These are phyloP conservation scores for Pseudogymnoascus sp. DNA, from an alignment of 2,329 filamentous ascomycete species.

Conservation along the genomic window DNA sequence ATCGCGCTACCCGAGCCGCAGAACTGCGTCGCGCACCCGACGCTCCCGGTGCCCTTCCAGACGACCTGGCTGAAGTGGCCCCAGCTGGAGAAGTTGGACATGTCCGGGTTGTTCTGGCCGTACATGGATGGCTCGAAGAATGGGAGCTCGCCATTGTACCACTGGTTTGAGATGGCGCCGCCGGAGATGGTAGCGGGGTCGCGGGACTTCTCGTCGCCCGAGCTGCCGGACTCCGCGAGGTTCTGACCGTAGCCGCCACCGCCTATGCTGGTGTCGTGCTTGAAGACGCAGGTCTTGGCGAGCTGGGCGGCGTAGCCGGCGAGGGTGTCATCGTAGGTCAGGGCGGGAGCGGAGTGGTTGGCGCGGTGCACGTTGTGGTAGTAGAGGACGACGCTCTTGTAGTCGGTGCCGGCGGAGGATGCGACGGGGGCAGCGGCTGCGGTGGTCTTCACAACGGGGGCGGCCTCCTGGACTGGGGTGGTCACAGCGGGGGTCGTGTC, in stretches of 20 bases:
- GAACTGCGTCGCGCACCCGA: slow-evolving; percentile 54
- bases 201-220: slow-evolving; percentile 35
- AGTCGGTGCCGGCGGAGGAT: slow-evolving; percentile 15
- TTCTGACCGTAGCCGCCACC: slow-evolving; percentile 79
- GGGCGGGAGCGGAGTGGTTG: slow-evolving; percentile 62
- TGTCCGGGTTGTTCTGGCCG: slow-evolving; percentile 49
- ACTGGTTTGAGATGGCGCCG: slow-evolving; percentile 66
- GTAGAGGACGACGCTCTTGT: slow-evolving; percentile 42
- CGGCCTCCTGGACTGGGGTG: slow-evolving; percentile 6
- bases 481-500: slow-evolving; percentile 15
- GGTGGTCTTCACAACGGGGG: no score
- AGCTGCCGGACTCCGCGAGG: slow-evolving; percentile 57
- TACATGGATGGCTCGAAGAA: slow-evolving; percentile 48
- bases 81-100: slow-evolving; percentile 53
- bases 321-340: slow-evolving; percentile 59
- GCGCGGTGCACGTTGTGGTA: slow-evolving; percentile 81
- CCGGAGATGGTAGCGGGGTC: slow-evolving; percentile 48
- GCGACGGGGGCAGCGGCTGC: background rate
- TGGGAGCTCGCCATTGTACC: slow-evolving; percentile 76
- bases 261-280: slow-evolving; percentile 57
- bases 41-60: slow-evolving; percentile 52
- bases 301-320: slow-evolving; percentile 54
- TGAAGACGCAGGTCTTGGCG: slow-evolving; percentile 60
- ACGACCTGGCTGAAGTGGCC: slow-evolving; percentile 72
- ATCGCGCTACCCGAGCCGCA: slow-evolving; percentile 41